These are phyloP conservation scores for Azolla pinnata DNA, from an alignment of 75 land plant genomes.

Conservation along the genomic window DNA sequence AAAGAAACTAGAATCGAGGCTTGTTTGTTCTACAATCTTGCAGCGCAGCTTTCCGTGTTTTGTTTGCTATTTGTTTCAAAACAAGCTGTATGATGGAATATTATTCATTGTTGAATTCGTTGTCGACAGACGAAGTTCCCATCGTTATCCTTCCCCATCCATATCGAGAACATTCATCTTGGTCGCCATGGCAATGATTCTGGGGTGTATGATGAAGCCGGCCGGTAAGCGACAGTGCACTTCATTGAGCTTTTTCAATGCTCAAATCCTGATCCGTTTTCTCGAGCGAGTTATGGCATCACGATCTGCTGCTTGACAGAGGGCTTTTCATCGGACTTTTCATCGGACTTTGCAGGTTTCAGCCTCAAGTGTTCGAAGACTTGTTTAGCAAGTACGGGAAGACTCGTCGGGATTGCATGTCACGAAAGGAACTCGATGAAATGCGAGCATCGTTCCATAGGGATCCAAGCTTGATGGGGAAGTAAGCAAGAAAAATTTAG, in stretches of 20 bases:
- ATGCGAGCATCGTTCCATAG: too few species aligned
- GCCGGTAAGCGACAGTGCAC: conserved; percentile 27
- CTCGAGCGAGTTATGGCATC: background rate
- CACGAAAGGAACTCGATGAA: conserved; percentile 38
- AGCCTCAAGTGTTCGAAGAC: conserved; percentile 57
- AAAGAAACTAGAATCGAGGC: too few species aligned
- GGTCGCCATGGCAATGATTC: conserved; percentile 74
- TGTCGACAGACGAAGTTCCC: conserved; percentile 57
- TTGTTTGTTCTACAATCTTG: background rate
- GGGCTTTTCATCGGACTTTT: background rate
- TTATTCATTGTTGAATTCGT: background rate
- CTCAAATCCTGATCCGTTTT: background rate
- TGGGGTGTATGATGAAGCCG: conserved; percentile 64
- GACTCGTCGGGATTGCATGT: conserved; percentile 36
- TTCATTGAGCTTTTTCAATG: background rate
- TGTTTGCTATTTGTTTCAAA: background rate
- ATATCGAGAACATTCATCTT: conserved; percentile 60
- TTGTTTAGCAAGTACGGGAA: conserved; percentile 58
- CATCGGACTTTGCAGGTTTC: conserved; percentile 35
- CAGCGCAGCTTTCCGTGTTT: background rate
- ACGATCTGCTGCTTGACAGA: background rate
- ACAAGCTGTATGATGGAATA: background rate
- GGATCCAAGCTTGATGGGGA: too few species aligned
- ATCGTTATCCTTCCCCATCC: conserved; percentile 48
- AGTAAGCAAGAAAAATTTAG: too few species aligned